phyloP scores from a whole-genome alignment of 441 rosid genomes.

The Raphanus hybrid region DNA sequence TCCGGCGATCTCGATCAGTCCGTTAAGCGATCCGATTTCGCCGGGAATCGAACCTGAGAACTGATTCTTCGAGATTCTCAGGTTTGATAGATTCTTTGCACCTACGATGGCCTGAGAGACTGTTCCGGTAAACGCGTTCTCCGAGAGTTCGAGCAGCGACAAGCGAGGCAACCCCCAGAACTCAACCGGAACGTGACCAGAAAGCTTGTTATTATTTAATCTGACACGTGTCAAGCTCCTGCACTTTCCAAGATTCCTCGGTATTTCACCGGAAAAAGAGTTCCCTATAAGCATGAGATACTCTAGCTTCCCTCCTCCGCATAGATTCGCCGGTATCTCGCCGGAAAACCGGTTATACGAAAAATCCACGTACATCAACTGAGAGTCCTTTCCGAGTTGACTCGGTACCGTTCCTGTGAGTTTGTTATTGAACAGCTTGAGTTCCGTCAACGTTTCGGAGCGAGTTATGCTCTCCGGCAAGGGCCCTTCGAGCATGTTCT shows the following conservation, averaged over 20 bases:
- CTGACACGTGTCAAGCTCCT: constrained; percentile 60
- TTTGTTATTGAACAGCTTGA: constrained; percentile 60
- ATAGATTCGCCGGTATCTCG: constrained; percentile 51
- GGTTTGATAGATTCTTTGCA: constrained; percentile 56
- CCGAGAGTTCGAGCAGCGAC: constrained; percentile 54
- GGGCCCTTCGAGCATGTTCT: constrained; percentile 55
- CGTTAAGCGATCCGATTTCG: constrained; percentile 53
- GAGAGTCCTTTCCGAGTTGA: constrained; percentile 44
- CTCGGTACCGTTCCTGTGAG: constrained; percentile 63
- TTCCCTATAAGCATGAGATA: constrained; percentile 55
- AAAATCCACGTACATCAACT: constrained; percentile 42
- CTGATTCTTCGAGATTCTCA: constrained; percentile 53
- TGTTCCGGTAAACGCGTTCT: constrained; percentile 54
- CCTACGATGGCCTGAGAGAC: constrained; percentile 45
- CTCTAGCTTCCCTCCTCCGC: constrained; percentile 50
- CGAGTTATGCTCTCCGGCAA: constrained; percentile 54
- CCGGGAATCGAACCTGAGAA: constrained; percentile 58
- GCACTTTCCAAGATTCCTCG: constrained; percentile 53
- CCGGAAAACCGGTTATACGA: constrained; percentile 59
- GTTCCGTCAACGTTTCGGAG: constrained; percentile 52
- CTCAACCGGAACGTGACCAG: constrained; percentile 53
- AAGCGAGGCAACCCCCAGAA: constrained; percentile 68
- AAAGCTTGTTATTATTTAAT: constrained; percentile 51
- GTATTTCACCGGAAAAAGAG: constrained; percentile 56
- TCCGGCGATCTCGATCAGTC: constrained; percentile 52